Conservation (phyloP, 2,329 filamentous ascomycete genomes). For the Rhynchosporium agropyri region DNA sequence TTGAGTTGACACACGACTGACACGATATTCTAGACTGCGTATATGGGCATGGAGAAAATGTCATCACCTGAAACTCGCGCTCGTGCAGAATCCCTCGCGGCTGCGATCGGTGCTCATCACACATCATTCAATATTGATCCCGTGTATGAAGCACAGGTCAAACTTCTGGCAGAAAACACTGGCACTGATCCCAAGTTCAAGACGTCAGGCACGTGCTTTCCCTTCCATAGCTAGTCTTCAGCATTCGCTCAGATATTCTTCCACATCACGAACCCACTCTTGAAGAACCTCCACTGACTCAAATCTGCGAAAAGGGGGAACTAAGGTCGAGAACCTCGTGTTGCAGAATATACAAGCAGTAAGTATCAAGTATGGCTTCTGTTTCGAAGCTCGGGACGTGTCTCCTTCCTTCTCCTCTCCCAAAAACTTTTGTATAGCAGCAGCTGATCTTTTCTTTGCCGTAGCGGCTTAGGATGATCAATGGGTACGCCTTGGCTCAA, state of each 20-base stretch:
- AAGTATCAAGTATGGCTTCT: neutral
- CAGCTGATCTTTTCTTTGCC: neutral
- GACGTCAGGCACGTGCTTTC: constrained; percentile 36
- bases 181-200: constrained; percentile 63
- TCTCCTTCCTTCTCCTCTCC: neutral
- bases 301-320: constrained; percentile 48
- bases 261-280: neutral
- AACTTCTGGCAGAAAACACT: constrained; percentile 59
- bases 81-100: constrained; percentile 62
- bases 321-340: constrained; percentile 52
- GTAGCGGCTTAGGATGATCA: constrained; percentile 47
- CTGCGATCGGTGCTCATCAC: constrained; percentile 71
- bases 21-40: constrained; percentile 51
- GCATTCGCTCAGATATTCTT: neutral
- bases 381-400: neutral
- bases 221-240: constrained; percentile 37
- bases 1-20: too few relatives aligned
- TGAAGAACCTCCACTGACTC: constrained; percentile 1
- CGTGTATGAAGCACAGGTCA: constrained; percentile 34
- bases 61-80: constrained; percentile 57
- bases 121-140: constrained; percentile 60
- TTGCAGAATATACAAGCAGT: constrained; percentile 66
- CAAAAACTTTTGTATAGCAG: neutral
- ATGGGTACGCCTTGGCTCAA: constrained; percentile 62
- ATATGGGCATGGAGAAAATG: constrained; percentile 62